Conservation (phyloP, 805 yeast genomes). For the Metschnikowia aberdeeniae region DNA sequence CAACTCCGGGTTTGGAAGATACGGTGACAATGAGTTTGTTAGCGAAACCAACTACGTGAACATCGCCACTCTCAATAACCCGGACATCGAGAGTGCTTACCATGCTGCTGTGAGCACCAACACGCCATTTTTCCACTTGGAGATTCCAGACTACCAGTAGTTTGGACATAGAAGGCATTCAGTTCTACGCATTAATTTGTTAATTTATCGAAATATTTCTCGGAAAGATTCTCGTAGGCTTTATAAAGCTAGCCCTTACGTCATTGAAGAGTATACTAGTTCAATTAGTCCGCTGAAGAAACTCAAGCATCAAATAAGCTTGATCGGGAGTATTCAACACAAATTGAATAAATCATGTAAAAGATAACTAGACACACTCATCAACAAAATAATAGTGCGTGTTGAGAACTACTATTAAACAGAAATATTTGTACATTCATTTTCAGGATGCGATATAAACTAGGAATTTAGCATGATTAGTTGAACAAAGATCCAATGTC, state of each 20-base stretch:
- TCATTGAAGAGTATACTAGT: too few relatives aligned
- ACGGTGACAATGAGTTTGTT: conserved; percentile 37
- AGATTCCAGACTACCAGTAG: conserved; percentile 54
- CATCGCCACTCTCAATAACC: conserved; percentile 27
- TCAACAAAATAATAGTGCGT: too few relatives aligned
- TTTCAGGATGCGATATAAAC: neutral
- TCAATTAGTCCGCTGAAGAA: too few relatives aligned
- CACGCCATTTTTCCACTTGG: conserved; percentile 76
- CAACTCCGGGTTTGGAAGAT: conserved; percentile 72
- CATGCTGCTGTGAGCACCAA: conserved; percentile 58
- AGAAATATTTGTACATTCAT: conserved; percentile 2
- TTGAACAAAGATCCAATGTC: conserved; percentile 50
- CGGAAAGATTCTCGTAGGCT: neutral
- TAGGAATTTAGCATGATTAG: conserved; percentile 18
- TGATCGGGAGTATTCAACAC: too few relatives aligned
- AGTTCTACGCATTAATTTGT: conserved; percentile 1
- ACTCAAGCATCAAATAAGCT: too few relatives aligned
- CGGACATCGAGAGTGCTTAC: conserved; percentile 37
- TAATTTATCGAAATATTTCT: neutral
- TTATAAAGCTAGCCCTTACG: neutral
- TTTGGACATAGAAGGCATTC: neutral
- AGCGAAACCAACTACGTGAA: conserved; percentile 40
- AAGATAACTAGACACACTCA: too few relatives aligned
- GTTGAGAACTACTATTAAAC: neutral
- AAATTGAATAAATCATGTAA: too few relatives aligned